Evolutionary conservation across 176 grass and related monocot genomes (phyloP).

Genomic region (Avena sativa): DNA sequence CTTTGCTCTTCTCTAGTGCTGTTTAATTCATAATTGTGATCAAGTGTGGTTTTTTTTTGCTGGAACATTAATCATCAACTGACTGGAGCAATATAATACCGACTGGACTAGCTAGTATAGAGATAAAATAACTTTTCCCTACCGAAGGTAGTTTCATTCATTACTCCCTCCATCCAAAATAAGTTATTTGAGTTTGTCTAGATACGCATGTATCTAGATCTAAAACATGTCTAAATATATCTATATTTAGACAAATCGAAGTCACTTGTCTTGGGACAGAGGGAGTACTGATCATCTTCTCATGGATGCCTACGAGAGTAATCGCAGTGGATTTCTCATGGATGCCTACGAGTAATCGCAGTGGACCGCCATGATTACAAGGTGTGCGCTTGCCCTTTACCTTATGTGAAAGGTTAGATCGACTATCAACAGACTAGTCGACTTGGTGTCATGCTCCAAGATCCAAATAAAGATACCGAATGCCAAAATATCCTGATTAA

Average conservation of each 20-base stretch:
- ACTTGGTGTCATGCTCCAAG: not conserved
- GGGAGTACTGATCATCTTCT: not conserved
- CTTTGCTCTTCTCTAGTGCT: constrained; percentile 39
- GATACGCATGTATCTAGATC: too few relatives aligned
- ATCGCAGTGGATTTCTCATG: not conserved
- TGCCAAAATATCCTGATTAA: constrained; percentile 19
- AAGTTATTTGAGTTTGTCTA: too few relatives aligned
- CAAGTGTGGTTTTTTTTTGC: constrained; percentile 6
- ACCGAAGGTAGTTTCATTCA: not conserved
- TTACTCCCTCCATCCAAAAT: not conserved
- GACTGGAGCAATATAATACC: not conserved
- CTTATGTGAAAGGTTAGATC: constrained; percentile 38
- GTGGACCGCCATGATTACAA: not conserved
- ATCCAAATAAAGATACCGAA: constrained; percentile 6
- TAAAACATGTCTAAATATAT: too few relatives aligned
- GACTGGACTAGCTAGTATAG: not conserved
- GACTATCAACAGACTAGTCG: not conserved
- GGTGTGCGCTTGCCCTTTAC: constrained; percentile 38
- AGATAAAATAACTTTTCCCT: not conserved
- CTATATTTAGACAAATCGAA: too few relatives aligned
- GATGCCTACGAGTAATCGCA: constrained; percentile 16
- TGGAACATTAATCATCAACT: not conserved
- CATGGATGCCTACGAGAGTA: constrained; percentile 16
- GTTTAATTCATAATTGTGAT: constrained; percentile 29
- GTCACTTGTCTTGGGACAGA: too few relatives aligned